Base-by-base conservation (phyloP, 2,329 filamentous ascomycete species). In the Magnaporthiopsis incrustans region DNA sequence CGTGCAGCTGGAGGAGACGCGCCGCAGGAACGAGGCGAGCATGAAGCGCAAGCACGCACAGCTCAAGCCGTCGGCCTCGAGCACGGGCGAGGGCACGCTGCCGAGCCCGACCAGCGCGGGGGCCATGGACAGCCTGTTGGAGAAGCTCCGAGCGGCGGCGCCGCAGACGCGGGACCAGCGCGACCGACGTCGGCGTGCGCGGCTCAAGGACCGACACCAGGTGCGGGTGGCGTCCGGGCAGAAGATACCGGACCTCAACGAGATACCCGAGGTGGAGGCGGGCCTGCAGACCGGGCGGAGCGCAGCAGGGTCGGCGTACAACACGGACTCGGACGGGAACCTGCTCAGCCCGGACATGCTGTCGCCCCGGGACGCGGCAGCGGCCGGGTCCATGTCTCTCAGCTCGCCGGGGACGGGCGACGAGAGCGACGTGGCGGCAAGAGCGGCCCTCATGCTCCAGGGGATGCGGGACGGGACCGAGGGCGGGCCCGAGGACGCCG, bases 121-220 rank as follows among this genome's bases (percentile, higher is more conserved):
- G 63, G 95, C 93, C 63, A 98, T 99, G 93, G 95, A 99, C 77
- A 91, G 90, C 57, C 80, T 99, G 30, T 85, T 99, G 61, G 92
- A 97, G 85, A 98, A 98, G 77, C 81, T 99, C 64, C 89, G 95
- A 65, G 93, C 92, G 64, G 95, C 95, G 1, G 94, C 93, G 64
- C 94, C 95, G 35, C 91, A 97, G 77, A 86, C 91, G 33, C 84
- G 91, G 74, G 93, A 97, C 74, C 90, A 96, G 75, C 86, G 94
- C 72, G 95, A 98, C 75, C 87, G 92, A 70, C 87, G 95, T 67
- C 86, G 94, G 65, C 86, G 94, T 68, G 92, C 93, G 56, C 84
- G 94, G 64, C 84, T 98, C 70, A 96, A 96, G 83, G 93, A 97
- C 72, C 84, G 88, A 33, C 92, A 97, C 73, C 91, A 96, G 77